Evolutionary conservation across 768 basidiomycete species (phyloP).

Genomic region (Termitomyces sp.): DNA sequence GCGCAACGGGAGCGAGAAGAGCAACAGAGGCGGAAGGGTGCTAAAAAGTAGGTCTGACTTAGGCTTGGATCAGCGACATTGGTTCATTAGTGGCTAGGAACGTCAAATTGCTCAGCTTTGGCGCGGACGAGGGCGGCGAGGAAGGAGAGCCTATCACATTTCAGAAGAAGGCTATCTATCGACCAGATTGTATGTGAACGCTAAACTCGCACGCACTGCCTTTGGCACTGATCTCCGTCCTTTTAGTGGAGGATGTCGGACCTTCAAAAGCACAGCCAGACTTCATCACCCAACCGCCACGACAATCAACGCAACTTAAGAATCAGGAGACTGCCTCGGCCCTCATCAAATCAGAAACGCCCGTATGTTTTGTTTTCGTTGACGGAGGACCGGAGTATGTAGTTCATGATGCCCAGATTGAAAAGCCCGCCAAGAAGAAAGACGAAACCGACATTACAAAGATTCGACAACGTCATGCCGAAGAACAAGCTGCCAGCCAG

Average conservation of each 20-base stretch:
- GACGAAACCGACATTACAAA: constrained; percentile 55
- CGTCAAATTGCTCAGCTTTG: constrained; percentile 87
- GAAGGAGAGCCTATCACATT: constrained; percentile 52
- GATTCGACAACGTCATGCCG: constrained; percentile 73
- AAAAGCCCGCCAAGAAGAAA: constrained; percentile 31
- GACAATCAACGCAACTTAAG: constrained; percentile 7
- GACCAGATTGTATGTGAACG: constrained; percentile 72
- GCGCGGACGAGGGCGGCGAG: constrained; percentile 62
- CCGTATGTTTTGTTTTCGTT: constrained; percentile 2
- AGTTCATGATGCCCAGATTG: background rate
- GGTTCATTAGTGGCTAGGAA: constrained; percentile 50
- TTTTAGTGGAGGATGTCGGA: constrained; percentile 36
- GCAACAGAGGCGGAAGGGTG: constrained; percentile 62
- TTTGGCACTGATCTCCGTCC: background rate
- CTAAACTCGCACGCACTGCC: background rate
- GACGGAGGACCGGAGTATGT: background rate
- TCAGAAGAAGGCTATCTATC: constrained; percentile 78
- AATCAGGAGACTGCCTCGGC: background rate
- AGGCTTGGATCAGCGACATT: background rate
- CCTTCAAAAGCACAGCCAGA: constrained; percentile 31
- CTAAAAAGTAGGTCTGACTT: constrained; percentile 72
- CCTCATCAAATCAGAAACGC: background rate
- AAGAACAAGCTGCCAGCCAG: constrained; percentile 65
- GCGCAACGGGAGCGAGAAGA: constrained; percentile 79
- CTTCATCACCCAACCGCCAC: constrained; percentile 29